Conservation (phyloP, 441 rosid genomes). For the Breynia disticha region DNA sequence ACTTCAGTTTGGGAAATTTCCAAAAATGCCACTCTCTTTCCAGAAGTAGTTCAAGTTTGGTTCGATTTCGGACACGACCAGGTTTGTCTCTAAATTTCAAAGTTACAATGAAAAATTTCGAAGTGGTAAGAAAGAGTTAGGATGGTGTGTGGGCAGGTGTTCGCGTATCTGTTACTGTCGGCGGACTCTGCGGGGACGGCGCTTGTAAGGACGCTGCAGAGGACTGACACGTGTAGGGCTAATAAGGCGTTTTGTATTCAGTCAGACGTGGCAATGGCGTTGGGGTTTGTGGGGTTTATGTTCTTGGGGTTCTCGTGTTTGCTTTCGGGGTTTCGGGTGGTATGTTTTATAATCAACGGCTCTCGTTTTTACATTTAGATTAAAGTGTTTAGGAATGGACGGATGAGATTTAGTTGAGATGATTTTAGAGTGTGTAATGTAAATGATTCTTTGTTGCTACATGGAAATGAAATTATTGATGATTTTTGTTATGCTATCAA, state of each 20-base stretch:
- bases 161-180: slow-evolving; percentile 70
- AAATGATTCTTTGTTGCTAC: no score
- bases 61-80: slow-evolving; percentile 96
- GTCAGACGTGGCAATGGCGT: slow-evolving; percentile 58
- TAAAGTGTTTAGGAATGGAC: no score
- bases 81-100: slow-evolving; percentile 21
- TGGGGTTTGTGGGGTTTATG: slow-evolving; percentile 76
- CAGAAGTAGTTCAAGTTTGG: slow-evolving; percentile 78
- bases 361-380: slow-evolving; percentile 62
- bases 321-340: slow-evolving; percentile 83
- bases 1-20: slow-evolving; percentile 81
- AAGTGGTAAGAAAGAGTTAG: not conserved
- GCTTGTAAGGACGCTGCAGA: slow-evolving; percentile 52
- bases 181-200: slow-evolving; percentile 75
- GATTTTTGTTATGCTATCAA: no score
- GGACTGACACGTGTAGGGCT: slow-evolving; percentile 39
- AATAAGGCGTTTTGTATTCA: slow-evolving; percentile 62
- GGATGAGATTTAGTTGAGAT: no score
- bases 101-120: not conserved
- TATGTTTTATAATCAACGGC: slow-evolving; percentile 71
- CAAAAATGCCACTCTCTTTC: slow-evolving; percentile 56
- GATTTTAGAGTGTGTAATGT: no score
- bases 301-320: slow-evolving; percentile 62
- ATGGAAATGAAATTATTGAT: no score
- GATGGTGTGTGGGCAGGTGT: slow-evolving; percentile 34